phyloP scores from a whole-genome alignment of 1,284 basidiomycete species.

The Naganishia sp. region DNA sequence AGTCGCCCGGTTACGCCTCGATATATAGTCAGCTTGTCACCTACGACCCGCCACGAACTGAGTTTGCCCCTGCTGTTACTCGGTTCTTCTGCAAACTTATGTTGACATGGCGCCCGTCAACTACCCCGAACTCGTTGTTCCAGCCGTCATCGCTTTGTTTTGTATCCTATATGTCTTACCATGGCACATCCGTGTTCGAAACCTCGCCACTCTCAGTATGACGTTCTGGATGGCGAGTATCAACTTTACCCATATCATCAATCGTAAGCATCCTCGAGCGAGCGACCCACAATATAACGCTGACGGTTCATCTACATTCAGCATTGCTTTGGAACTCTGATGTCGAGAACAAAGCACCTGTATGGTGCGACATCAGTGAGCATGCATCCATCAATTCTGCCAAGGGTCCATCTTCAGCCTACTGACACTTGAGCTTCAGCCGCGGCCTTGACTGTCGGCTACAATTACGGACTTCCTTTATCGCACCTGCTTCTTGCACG shows the following conservation, averaged over 20 bases:
- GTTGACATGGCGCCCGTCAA: conserved; percentile 9
- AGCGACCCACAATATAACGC: background rate
- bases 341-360: conserved; percentile 38
- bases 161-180: conserved; percentile 44
- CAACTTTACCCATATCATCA: conserved; percentile 44
- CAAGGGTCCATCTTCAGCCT: background rate
- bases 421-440: conserved; percentile 2
- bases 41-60: no score
- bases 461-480: conserved; percentile 48
- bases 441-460: conserved; percentile 41
- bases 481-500: conserved; percentile 47
- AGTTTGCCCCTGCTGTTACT: background rate
- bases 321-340: conserved; percentile 42
- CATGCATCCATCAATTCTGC: background rate
- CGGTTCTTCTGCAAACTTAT: background rate
- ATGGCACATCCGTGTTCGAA: conserved; percentile 47
- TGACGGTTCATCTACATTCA: conserved; percentile 18
- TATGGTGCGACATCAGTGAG: conserved; percentile 30
- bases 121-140: conserved; percentile 38
- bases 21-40: background rate
- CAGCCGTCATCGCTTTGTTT: conserved; percentile 39
- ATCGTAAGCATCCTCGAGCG: conserved; percentile 37
- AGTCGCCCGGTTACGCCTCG: background rate
- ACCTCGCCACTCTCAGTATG: conserved; percentile 47
- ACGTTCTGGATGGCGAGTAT: conserved; percentile 47